These are phyloP conservation scores for Suillus sp. DNA, from an alignment of 768 basidiomycete species.

Conservation along the genomic window DNA sequence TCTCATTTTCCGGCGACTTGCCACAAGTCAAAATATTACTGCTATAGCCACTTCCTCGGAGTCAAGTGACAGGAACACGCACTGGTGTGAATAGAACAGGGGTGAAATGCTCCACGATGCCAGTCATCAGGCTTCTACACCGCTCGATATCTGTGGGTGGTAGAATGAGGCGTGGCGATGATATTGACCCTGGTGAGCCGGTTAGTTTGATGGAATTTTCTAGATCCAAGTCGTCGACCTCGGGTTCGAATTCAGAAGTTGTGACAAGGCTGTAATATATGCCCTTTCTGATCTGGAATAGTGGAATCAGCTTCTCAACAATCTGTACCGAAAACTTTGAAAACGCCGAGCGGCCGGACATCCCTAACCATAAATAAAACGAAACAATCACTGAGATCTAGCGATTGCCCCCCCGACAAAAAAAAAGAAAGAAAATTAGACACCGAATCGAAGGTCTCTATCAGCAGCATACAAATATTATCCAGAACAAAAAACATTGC, in stretches of 20 bases:
- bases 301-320: slow-evolving; percentile 10
- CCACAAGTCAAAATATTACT: slow-evolving; percentile 1
- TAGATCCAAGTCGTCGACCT: slow-evolving; percentile 24
- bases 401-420: too few species aligned
- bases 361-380: neutral
- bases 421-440: neutral
- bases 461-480: neutral
- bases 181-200: slow-evolving; percentile 9
- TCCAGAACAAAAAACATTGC: neutral
- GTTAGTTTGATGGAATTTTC: slow-evolving; percentile 6
- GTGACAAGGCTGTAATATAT: slow-evolving; percentile 67
- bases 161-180: slow-evolving; percentile 30
- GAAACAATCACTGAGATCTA: neutral
- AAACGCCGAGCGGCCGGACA: neutral
- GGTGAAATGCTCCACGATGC: slow-evolving; percentile 66
- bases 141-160: slow-evolving; percentile 37
- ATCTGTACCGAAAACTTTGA: neutral
- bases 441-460: neutral
- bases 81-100: slow-evolving; percentile 71
- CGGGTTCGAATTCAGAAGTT: slow-evolving; percentile 54
- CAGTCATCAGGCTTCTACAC: slow-evolving; percentile 52
- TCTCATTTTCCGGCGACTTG: neutral
- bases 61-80: slow-evolving; percentile 16
- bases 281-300: slow-evolving; percentile 56
- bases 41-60: neutral